Percentiles rank a stretch among this genome's conserved stretches.
phyloP scores from a whole-genome alignment of 176 grass and related monocot genomes.

The Rhipidocladum racemiflorum region DNA sequence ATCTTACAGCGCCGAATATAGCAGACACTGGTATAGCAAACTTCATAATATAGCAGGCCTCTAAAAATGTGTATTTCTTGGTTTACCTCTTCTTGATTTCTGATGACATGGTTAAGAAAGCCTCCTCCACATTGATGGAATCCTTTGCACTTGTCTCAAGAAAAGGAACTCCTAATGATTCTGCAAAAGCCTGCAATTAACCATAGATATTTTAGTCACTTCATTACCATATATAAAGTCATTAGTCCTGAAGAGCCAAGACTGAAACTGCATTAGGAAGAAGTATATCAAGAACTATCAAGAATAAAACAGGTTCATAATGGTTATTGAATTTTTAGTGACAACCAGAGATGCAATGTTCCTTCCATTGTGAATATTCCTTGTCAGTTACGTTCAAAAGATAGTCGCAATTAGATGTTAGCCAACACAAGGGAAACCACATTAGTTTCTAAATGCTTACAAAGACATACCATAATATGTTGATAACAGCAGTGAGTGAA shows the following conservation, averaged over 20 bases:
- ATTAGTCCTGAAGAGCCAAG: neutral
- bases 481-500: neutral
- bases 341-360: neutral
- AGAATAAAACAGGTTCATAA: neutral
- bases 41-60: too few species aligned
- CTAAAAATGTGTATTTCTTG: neutral
- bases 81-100: conserved; percentile 87
- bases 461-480: neutral
- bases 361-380: neutral
- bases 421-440: neutral
- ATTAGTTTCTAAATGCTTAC: neutral
- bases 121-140: conserved; percentile 87
- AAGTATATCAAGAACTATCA: neutral
- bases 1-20: neutral
- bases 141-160: conserved; percentile 98
- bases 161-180: conserved; percentile 81
- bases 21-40: neutral
- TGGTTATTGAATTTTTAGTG: neutral
- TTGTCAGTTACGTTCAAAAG: neutral
- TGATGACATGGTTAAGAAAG: conserved; percentile 92
- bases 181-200: conserved; percentile 75
- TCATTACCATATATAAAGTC: neutral
- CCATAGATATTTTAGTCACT: conserved; percentile 2
- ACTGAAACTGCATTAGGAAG: neutral
- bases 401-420: neutral